Evolutionary conservation across 2,329 filamentous ascomycete species (phyloP).

Genomic region (Pleurostoma richardsiae): DNA sequence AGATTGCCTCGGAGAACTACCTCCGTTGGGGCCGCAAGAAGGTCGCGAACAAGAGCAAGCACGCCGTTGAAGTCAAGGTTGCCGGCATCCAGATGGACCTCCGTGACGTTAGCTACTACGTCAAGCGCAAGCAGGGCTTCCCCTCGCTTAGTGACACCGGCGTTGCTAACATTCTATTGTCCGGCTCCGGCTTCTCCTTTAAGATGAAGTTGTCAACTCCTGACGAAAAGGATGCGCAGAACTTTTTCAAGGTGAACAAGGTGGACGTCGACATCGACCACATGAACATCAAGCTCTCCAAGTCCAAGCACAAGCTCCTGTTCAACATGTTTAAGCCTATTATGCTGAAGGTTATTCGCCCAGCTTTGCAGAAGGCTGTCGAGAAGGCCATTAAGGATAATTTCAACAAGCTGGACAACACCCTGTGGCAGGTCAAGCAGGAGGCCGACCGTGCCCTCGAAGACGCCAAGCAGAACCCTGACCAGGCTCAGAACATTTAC

Average conservation of each 20-base stretch:
- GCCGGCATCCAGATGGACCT: conserved; percentile 92
- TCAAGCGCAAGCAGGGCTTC: conserved; percentile 94
- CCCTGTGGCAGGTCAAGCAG: conserved; percentile 72
- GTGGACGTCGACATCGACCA: conserved; percentile 78
- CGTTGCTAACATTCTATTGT: conserved; percentile 82
- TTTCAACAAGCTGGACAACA: conserved; percentile 67
- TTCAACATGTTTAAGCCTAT: conserved; percentile 85
- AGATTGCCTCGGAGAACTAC: conserved; percentile 89
- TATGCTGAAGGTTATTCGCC: conserved; percentile 76
- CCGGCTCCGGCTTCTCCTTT: conserved; percentile 85
- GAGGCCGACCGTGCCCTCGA: conserved; percentile 72
- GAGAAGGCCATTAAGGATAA: conserved; percentile 87
- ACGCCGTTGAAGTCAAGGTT: conserved; percentile 75
- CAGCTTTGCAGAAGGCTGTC: conserved; percentile 78
- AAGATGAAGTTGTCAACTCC: conserved; percentile 83
- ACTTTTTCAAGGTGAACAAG: conserved; percentile 94
- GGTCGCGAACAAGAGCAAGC: conserved; percentile 73
- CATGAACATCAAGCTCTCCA: conserved; percentile 82
- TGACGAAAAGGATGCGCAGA: conserved; percentile 66
- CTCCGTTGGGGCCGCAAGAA: conserved; percentile 93
- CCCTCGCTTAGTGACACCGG: conserved; percentile 82
- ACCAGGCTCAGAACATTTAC: conserved; percentile 78
- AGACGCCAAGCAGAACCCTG: conserved; percentile 62
- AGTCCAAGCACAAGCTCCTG: conserved; percentile 91
- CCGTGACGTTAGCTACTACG: conserved; percentile 84